These are phyloP conservation scores for Coemansia sp. DNA, from an alignment of 192 early-diverging fungal species.

Conservation along the genomic window DNA sequence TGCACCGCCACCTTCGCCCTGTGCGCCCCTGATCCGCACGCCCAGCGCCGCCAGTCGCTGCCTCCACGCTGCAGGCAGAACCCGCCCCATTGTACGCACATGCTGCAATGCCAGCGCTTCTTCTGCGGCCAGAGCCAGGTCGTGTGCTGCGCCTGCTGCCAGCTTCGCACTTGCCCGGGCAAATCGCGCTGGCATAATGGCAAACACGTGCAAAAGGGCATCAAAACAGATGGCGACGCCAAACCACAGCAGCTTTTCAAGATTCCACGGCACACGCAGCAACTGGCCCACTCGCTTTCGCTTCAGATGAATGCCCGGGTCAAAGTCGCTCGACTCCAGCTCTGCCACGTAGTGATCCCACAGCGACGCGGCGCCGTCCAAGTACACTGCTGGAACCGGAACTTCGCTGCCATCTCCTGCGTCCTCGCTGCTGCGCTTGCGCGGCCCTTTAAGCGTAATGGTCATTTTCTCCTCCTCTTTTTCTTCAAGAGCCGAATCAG, in stretches of 20 bases:
- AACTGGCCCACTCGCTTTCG: slow-evolving; percentile 85
- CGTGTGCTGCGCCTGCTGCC: slow-evolving; percentile 10
- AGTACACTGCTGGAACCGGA: slow-evolving; percentile 43
- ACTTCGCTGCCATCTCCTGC: slow-evolving; percentile 8
- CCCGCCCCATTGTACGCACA: slow-evolving; percentile 5
- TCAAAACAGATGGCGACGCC: slow-evolving; percentile 92
- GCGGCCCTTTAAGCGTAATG: slow-evolving; percentile 45
- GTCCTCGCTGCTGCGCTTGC: slow-evolving; percentile 21
- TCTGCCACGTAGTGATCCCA: slow-evolving; percentile 55
- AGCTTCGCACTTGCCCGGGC: slow-evolving; percentile 61
- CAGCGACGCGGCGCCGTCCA: slow-evolving; percentile 48
- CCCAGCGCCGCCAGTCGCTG: slow-evolving; percentile 17
- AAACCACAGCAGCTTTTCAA: slow-evolving; percentile 93
- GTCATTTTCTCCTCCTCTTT: slow-evolving; percentile 43
- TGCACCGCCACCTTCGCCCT: slow-evolving; percentile 14
- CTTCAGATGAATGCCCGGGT: slow-evolving; percentile 78
- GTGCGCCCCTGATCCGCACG: slow-evolving; percentile 20
- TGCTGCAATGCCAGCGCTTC: slow-evolving; percentile 5
- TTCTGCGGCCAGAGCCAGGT: slow-evolving; percentile 19
- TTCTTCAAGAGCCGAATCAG: slow-evolving; percentile 17
- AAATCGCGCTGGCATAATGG: slow-evolving; percentile 88
- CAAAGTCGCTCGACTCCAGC: slow-evolving; percentile 60
- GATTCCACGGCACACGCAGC: slow-evolving; percentile 79
- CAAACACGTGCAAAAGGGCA: slow-evolving; percentile 93
- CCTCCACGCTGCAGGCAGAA: slow-evolving; percentile 26